phyloP scores from a whole-genome alignment of 1,284 basidiomycete genomes.

The Volvariella surrecta region DNA sequence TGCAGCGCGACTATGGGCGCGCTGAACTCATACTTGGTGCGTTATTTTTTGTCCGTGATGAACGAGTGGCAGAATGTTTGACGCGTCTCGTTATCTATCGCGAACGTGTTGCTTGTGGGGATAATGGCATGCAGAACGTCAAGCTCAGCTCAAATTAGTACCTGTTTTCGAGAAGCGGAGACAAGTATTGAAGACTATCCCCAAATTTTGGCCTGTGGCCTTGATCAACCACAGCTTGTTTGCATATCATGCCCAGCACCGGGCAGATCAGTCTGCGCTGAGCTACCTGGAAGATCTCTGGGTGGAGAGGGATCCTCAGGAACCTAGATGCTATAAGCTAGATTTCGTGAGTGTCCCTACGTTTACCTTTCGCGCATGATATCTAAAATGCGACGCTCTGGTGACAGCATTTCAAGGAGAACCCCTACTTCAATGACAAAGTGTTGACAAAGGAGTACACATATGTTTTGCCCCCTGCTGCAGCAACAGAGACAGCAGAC shows the following conservation, averaged over 20 bases:
- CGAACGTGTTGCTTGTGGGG: neutral
- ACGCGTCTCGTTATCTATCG: neutral
- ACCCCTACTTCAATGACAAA: slow-evolving; percentile 69
- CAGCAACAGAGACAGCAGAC: slow-evolving; percentile 50
- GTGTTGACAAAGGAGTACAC: slow-evolving; percentile 76
- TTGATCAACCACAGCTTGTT: slow-evolving; percentile 61
- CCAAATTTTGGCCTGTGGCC: slow-evolving; percentile 74
- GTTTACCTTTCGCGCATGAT: neutral
- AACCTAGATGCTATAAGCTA: slow-evolving; percentile 66
- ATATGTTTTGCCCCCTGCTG: slow-evolving; percentile 47
- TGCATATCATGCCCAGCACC: slow-evolving; percentile 56
- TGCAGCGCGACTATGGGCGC: slow-evolving; percentile 59
- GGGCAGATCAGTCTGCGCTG: slow-evolving; percentile 63
- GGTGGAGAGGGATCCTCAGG: slow-evolving; percentile 56
- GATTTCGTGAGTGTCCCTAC: slow-evolving; percentile 59
- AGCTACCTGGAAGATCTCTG: slow-evolving; percentile 76
- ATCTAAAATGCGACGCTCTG: slow-evolving; percentile 2
- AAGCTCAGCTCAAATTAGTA: slow-evolving; percentile 43
- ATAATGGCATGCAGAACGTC: slow-evolving; percentile 41
- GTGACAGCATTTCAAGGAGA: slow-evolving; percentile 69
- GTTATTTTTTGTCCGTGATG: slow-evolving; percentile 16
- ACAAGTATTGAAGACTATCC: slow-evolving; percentile 50
- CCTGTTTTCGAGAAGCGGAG: slow-evolving; percentile 66
- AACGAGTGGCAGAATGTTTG: neutral
- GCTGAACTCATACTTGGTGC: slow-evolving; percentile 63